Evolutionary conservation across 441 rosid species (phyloP), one percentile per base, ranked within the genome.

Genomic region (Rhodomyrtus psidioides): DNA sequence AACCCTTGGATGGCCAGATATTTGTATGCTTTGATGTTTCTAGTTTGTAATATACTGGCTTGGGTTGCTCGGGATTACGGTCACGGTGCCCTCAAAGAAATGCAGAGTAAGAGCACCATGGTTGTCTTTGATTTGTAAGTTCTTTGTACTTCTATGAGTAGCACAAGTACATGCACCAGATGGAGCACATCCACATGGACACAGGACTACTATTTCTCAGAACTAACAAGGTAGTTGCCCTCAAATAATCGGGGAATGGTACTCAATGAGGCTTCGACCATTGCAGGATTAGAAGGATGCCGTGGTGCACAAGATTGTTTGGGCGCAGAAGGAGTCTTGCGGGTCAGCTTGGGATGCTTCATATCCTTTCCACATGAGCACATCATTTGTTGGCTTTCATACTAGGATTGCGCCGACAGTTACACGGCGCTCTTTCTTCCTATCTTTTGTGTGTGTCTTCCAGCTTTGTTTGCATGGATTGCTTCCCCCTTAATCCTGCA

Each of bases 1-100:
- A 97, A 97, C 87, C 98, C 99, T 4, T 95, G 99, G 99, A 93
- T 96, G 95, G 98, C 98, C 53, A 92, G 99, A 94, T 97, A 95
- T 88, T 95, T 90, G 62, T 96, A 95, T 79, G 98, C 93, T 42
- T 89, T 97, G 88, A 94, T 97, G 70, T 97, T 97, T 88, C 94
- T 97, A 46, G 88, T 90, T 10, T 93, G 98, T 0, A 96, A 97
- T 89, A 89, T 97, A 70, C 93, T 96, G 42, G 98, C 99, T 57
- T 97, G 99, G 99, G 94, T 92, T 81, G 94, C 94, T 82, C 92
- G 99, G 86, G 99, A 97, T 88, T 97, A 94, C 84, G 94, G 98
- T 86, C 91, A 83, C 0, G 89, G 91, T 84, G 93, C 96, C 86
- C 90, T 92, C 83, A 87, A 88, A 24, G 93, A 93, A 89, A 89